Evolutionary conservation across 1,284 basidiomycete genomes (phyloP).

Genomic region (Volvariella volvacea): DNA sequence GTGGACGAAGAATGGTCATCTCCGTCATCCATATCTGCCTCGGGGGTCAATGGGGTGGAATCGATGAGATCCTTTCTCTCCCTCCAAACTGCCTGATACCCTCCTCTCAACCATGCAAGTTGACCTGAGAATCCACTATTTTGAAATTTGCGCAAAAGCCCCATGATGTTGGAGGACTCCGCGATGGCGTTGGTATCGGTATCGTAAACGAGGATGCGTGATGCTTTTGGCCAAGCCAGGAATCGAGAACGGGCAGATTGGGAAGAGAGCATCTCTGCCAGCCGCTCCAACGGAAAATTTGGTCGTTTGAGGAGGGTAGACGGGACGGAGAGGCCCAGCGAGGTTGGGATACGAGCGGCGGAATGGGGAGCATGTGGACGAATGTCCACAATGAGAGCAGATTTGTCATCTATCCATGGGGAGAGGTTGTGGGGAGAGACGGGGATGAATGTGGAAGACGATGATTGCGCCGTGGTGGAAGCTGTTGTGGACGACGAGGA

Average conservation of each 20-base stretch:
- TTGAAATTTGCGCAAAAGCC: conserved; percentile 82
- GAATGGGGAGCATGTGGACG: conserved; percentile 75
- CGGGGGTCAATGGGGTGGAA: conserved; percentile 40
- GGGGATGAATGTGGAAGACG: conserved; percentile 14
- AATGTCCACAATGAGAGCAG: conserved; percentile 71
- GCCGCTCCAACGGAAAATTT: conserved; percentile 68
- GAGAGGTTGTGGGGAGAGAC: conserved; percentile 19
- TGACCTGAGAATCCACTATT: conserved; percentile 60
- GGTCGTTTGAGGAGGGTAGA: conserved; percentile 91
- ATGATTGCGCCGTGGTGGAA: too few species aligned
- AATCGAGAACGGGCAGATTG: conserved; percentile 52
- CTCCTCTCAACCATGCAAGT: conserved; percentile 75
- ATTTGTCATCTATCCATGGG: conserved; percentile 24
- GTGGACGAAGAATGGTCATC: conserved; percentile 13
- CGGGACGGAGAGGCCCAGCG: conserved; percentile 89
- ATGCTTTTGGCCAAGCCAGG: conserved; percentile 46
- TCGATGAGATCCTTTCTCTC: conserved; percentile 49
- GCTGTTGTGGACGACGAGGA: too few species aligned
- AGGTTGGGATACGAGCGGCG: conserved; percentile 56
- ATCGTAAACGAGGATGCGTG: conserved; percentile 76
- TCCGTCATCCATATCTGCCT: conserved; percentile 39
- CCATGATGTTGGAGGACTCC: conserved; percentile 66
- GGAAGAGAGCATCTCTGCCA: conserved; percentile 71
- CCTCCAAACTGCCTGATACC: conserved; percentile 67
- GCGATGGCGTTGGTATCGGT: conserved; percentile 59